Evolutionary conservation across 1,284 basidiomycete species (phyloP).

Genomic region (Chiua sp.): DNA sequence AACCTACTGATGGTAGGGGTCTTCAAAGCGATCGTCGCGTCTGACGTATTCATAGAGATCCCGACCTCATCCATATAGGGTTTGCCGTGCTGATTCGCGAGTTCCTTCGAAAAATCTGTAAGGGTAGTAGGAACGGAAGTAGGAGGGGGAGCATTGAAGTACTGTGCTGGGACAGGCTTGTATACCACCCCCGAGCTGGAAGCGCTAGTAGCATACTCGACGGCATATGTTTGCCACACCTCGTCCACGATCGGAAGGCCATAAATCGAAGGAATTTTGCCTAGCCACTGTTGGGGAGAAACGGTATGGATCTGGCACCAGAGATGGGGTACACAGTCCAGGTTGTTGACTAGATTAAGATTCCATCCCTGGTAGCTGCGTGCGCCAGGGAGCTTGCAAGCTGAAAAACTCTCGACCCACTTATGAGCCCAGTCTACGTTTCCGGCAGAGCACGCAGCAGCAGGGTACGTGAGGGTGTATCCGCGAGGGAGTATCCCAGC

Average conservation of each 20-base stretch:
- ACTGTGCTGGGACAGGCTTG: background rate
- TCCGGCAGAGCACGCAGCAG: constrained; percentile 11
- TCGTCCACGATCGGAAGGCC: constrained; percentile 4
- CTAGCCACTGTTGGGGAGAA: constrained; percentile 7
- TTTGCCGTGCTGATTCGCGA: too few relatives aligned
- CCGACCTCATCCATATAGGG: too few relatives aligned
- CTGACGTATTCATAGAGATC: too few relatives aligned
- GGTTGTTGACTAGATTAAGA: constrained; percentile 22
- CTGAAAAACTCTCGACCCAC: background rate
- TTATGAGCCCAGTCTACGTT: background rate
- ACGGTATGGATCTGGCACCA: constrained; percentile 3
- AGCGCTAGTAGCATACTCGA: background rate
- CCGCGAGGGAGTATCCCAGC: background rate
- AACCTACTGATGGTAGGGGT: too few relatives aligned
- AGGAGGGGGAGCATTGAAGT: background rate
- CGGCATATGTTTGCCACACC: background rate
- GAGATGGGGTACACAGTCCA: constrained; percentile 16
- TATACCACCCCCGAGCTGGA: constrained; percentile 6
- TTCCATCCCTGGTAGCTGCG: constrained; percentile 20
- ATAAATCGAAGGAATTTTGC: constrained; percentile 22
- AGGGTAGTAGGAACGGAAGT: background rate
- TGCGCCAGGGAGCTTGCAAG: background rate
- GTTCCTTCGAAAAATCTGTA: too few relatives aligned
- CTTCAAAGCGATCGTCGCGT: too few relatives aligned
- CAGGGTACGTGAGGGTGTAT: constrained; percentile 8